Conservation (phyloP, 2,329 filamentous ascomycete species). For the Aspergillus clavatus region DNA sequence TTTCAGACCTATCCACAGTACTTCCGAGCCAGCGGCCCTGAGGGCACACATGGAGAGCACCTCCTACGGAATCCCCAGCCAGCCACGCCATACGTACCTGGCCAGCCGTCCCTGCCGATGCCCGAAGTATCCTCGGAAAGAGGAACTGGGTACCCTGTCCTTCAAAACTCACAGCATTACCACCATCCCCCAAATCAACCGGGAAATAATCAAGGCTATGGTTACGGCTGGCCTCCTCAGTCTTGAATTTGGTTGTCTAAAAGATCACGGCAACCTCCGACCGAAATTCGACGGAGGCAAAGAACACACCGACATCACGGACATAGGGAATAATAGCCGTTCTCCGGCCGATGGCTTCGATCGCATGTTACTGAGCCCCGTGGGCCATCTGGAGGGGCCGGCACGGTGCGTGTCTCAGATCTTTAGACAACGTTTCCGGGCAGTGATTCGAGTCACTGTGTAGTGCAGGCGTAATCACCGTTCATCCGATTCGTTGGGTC, state of each 20-base stretch:
- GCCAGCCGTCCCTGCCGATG: slow-evolving; percentile 20
- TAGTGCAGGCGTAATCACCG: no score
- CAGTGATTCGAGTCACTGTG: no score
- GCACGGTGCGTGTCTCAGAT: no score
- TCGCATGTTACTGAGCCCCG: no score
- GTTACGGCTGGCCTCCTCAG: slow-evolving; percentile 17
- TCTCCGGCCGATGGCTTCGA: no score
- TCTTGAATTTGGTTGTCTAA: slow-evolving; percentile 8
- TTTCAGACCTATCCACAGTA: slow-evolving; percentile 19
- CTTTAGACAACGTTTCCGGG: no score
- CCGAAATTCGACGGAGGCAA: neutral
- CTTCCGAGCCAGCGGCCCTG: slow-evolving; percentile 12
- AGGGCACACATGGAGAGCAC: slow-evolving; percentile 12
- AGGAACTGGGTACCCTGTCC: slow-evolving; percentile 12
- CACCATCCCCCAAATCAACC: slow-evolving; percentile 6
- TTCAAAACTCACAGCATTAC: slow-evolving; percentile 12
- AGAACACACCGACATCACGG: no score
- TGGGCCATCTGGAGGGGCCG: no score
- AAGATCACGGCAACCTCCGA: neutral
- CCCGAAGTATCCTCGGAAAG: slow-evolving; percentile 11
- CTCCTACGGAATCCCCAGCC: slow-evolving; percentile 11
- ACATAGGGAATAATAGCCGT: no score
- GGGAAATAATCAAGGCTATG: slow-evolving; percentile 5
- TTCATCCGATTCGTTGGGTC: no score
- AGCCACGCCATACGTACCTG: slow-evolving; percentile 11